These are phyloP conservation scores for Stephanodiscus triporus DNA, from an alignment of 108 stramenopile species.

Conservation along the genomic window DNA sequence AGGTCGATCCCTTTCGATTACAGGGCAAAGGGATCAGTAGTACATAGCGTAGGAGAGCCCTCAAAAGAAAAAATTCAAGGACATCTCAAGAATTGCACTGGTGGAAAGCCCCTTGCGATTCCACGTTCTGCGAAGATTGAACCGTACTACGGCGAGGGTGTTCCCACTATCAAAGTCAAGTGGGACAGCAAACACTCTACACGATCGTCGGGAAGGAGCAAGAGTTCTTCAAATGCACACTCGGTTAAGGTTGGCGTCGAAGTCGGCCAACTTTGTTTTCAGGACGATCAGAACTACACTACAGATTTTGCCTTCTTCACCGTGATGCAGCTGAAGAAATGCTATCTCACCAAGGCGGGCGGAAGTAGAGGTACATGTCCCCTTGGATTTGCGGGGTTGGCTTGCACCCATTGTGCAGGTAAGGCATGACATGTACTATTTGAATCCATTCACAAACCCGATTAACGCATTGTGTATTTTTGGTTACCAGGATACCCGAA, in stretches of 20 bases:
- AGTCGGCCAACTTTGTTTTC: constrained; percentile 34
- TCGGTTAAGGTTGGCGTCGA: constrained; percentile 50
- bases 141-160: constrained; percentile 43
- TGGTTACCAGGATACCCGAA: neutral
- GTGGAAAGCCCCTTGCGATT: constrained; percentile 39
- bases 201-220: constrained; percentile 8
- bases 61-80: constrained; percentile 24
- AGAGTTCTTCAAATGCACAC: neutral
- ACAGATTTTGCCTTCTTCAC: constrained; percentile 57
- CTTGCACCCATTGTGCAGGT: constrained; percentile 49
- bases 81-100: constrained; percentile 45
- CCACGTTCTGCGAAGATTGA: constrained; percentile 48
- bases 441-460: neutral
- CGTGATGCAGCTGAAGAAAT: constrained; percentile 43
- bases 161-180: constrained; percentile 40
- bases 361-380: constrained; percentile 54
- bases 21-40: constrained; percentile 50
- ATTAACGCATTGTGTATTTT: neutral
- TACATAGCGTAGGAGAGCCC: constrained; percentile 44
- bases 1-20: constrained; percentile 41
- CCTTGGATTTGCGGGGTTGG: constrained; percentile 53
- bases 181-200: constrained; percentile 31
- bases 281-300: constrained; percentile 47
- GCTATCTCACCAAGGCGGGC: constrained; percentile 54
- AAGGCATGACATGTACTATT: neutral